Evolutionary conservation across 257 asterid species (phyloP).

Genomic region (Nicotiana benthamiana): DNA sequence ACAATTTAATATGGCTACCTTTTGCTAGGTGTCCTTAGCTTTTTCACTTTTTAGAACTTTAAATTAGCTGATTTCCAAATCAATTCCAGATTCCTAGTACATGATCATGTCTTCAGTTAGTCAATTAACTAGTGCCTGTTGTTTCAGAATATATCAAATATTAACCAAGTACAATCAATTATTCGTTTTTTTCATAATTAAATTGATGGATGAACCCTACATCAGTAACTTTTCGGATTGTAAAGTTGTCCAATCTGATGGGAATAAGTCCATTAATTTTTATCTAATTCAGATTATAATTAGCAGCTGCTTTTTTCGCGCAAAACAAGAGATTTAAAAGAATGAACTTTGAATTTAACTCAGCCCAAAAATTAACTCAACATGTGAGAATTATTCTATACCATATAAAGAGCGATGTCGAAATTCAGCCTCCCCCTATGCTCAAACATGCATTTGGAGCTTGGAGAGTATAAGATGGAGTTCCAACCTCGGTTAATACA

Average conservation of each 20-base stretch:
- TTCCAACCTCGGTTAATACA: too few species aligned
- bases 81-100: slow-evolving; percentile 1
- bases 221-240: not conserved
- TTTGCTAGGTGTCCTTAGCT: not conserved
- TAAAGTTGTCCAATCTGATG: not conserved
- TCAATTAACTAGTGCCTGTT: not conserved
- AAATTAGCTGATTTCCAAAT: not conserved
- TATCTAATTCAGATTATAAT: too few species aligned
- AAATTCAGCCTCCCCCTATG: too few species aligned
- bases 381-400: too few species aligned
- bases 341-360: too few species aligned
- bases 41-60: not conserved
- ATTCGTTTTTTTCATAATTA: not conserved
- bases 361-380: too few species aligned
- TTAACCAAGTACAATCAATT: not conserved
- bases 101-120: not conserved
- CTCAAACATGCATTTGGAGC: too few species aligned
- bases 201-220: not conserved
- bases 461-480: too few species aligned
- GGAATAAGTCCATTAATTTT: too few species aligned
- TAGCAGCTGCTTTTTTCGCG: too few species aligned
- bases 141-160: not conserved
- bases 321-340: too few species aligned
- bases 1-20: not conserved
- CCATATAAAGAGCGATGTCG: too few species aligned